Evolutionary conservation across 1,284 basidiomycete species (phyloP).

Genomic region (Malassezia cuniculi): DNA sequence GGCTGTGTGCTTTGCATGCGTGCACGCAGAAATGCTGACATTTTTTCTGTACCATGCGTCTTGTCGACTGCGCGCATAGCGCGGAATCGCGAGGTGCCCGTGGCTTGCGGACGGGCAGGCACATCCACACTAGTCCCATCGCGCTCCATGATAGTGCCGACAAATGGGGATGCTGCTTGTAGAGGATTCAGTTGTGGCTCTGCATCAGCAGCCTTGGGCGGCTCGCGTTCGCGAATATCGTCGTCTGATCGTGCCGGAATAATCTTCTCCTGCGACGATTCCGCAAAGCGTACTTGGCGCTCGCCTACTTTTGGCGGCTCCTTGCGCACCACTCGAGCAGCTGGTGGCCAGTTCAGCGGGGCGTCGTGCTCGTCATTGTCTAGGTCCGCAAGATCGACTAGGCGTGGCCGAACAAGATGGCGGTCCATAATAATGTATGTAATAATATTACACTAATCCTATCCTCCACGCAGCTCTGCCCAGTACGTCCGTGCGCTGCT

Average conservation of each 20-base stretch:
- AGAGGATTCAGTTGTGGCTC: too few relatives aligned
- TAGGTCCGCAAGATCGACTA: slow-evolving; percentile 23
- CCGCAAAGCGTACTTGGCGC: too few relatives aligned
- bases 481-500: slow-evolving; percentile 14
- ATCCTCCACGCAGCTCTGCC: slow-evolving; percentile 12
- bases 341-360: slow-evolving; percentile 28
- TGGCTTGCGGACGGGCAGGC: too few relatives aligned
- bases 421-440: too few relatives aligned
- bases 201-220: too few relatives aligned
- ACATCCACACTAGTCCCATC: too few relatives aligned
- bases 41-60: slow-evolving; percentile 19
- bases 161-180: too few relatives aligned
- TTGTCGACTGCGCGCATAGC: slow-evolving; percentile 1
- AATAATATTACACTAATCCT: too few relatives aligned
- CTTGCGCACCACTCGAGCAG: slow-evolving; percentile 22
- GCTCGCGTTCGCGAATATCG: too few relatives aligned
- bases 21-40: slow-evolving; percentile 39
- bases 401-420: slow-evolving; percentile 26
- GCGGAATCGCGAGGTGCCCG: slow-evolving; percentile 2
- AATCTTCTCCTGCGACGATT: too few relatives aligned
- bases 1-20: slow-evolving; percentile 17
- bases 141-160: too few relatives aligned
- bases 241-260: too few relatives aligned
- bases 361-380: slow-evolving; percentile 16
- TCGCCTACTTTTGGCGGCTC: slow-evolving; percentile 3